Percentiles rank a stretch among this genome's conserved stretches.
phyloP scores from a whole-genome alignment of 2,329 filamentous ascomycete genomes.

The Aspergillus ustus region DNA sequence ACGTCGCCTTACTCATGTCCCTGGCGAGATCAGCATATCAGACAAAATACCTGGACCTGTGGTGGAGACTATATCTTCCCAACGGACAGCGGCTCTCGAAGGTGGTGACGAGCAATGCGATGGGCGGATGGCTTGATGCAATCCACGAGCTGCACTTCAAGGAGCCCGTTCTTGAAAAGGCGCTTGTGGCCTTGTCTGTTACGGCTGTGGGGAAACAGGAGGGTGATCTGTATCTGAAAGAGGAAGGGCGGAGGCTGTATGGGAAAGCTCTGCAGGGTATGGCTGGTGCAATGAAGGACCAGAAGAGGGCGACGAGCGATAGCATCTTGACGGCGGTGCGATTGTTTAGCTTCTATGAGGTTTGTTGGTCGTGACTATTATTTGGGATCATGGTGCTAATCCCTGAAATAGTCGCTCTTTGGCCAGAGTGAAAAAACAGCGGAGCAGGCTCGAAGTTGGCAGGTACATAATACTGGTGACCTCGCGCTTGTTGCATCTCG shows the following conservation, averaged over 20 bases:
- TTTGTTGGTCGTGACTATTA: not conserved
- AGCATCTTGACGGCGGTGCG: slow-evolving; percentile 8
- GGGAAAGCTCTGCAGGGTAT: slow-evolving; percentile 3
- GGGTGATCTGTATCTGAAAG: not conserved
- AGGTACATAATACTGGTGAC: slow-evolving; percentile 11
- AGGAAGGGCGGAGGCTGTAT: slow-evolving; percentile 15
- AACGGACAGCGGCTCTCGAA: slow-evolving; percentile 4
- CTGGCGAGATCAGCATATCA: slow-evolving; percentile 11
- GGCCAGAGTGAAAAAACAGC: not conserved
- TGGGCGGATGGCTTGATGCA: slow-evolving; percentile 14
- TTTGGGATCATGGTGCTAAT: not conserved
- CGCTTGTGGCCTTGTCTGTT: slow-evolving; percentile 5
- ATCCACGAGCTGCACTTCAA: not conserved
- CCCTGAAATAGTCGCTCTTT: not conserved
- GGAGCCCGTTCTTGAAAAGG: slow-evolving; percentile 6
- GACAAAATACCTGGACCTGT: slow-evolving; percentile 14
- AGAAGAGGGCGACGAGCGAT: not conserved
- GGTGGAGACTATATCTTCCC: slow-evolving; percentile 14
- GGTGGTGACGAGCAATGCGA: not conserved
- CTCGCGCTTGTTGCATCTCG: slow-evolving; percentile 3
- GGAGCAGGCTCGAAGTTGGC: slow-evolving; percentile 11
- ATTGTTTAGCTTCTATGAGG: slow-evolving; percentile 14
- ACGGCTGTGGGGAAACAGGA: slow-evolving; percentile 8
- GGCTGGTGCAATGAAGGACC: slow-evolving; percentile 6
- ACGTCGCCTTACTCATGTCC: not conserved